Percentiles rank a stretch among this genome's conserved stretches.
These are phyloP conservation scores for Vicia faba DNA, from an alignment of 306 rosid genomes.

Conservation along the genomic window DNA sequence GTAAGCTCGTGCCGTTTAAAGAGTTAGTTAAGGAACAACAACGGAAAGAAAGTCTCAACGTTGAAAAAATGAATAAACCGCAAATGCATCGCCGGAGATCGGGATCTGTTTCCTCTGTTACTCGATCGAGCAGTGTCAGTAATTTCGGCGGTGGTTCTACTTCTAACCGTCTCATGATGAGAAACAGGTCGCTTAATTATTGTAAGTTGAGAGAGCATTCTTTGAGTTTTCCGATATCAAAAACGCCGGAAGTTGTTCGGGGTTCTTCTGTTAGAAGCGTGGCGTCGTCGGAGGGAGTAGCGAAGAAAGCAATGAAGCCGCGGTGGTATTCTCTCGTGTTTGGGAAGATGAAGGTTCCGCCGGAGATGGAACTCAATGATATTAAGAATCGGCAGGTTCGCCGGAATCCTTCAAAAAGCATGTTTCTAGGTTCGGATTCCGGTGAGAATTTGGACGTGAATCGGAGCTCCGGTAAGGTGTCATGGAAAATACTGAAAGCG, in stretches of 20 bases:
- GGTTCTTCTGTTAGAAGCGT: slow-evolving; percentile 41
- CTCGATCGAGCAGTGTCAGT: slow-evolving; percentile 52
- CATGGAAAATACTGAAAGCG: slow-evolving; percentile 78
- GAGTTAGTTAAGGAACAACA: slow-evolving; percentile 5
- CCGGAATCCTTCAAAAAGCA: slow-evolving; percentile 43
- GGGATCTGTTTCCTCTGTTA: slow-evolving; percentile 55
- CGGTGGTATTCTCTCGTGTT: slow-evolving; percentile 70
- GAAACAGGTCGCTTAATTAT: slow-evolving; percentile 61
- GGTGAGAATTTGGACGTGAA: slow-evolving; percentile 38
- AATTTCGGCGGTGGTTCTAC: background rate
- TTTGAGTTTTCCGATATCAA: slow-evolving; percentile 26
- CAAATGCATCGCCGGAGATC: slow-evolving; percentile 41
- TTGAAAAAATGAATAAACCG: background rate
- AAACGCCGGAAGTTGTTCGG: slow-evolving; percentile 48
- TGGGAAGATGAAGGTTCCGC: slow-evolving; percentile 66
- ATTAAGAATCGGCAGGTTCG: slow-evolving; percentile 73
- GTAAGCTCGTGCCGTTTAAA: slow-evolving; percentile 54
- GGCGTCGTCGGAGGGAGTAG: slow-evolving; percentile 29
- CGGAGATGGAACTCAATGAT: slow-evolving; percentile 83
- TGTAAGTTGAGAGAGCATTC: slow-evolving; percentile 40
- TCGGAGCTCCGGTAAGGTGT: slow-evolving; percentile 61
- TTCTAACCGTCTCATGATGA: slow-evolving; percentile 42
- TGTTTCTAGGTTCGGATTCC: slow-evolving; percentile 39
- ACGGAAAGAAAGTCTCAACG: background rate
- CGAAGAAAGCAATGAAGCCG: slow-evolving; percentile 49